Evolutionary conservation across 1,284 basidiomycete genomes (phyloP).

Genomic region (Phylloboletellus chloephorus): DNA sequence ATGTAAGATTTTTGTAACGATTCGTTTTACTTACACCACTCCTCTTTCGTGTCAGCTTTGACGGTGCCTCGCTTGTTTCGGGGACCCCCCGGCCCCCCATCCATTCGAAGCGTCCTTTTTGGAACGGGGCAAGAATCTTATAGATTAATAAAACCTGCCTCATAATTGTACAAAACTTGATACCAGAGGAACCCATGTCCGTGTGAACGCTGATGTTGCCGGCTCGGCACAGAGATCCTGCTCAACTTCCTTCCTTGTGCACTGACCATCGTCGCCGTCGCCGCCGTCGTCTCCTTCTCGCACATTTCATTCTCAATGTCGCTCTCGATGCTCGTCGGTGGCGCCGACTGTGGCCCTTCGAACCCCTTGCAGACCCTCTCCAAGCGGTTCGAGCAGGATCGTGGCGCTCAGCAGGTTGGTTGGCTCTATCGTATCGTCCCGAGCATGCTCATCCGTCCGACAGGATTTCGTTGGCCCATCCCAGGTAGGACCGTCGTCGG

Average conservation of each 20-base stretch:
- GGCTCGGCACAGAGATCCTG: too few species aligned
- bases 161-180: conserved; percentile 31
- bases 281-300: background rate
- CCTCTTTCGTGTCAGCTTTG: background rate
- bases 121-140: conserved; percentile 16
- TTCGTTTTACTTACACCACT: background rate
- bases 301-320: conserved; percentile 47
- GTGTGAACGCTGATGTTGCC: conserved; percentile 7
- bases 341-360: conserved; percentile 74
- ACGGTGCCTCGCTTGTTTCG: conserved; percentile 1
- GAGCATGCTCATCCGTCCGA: too few species aligned
- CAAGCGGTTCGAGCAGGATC: conserved; percentile 72
- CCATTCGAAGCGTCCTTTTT: conserved; percentile 19
- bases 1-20: conserved; percentile 15
- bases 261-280: background rate
- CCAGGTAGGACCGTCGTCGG: too few species aligned
- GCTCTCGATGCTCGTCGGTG: conserved; percentile 66
- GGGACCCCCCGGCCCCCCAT: too few species aligned
- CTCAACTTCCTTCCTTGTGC: too few species aligned
- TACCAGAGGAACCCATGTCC: too few species aligned
- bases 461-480: conserved; percentile 62
- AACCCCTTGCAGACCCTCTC: conserved; percentile 76
- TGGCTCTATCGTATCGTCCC: too few species aligned
- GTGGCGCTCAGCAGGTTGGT: conserved; percentile 70
- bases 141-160: conserved; percentile 29